Percentiles rank a stretch among this genome's conserved stretches.
Evolutionary conservation across 257 asterid species (phyloP).

Genomic region (Leonotis leonurus): DNA sequence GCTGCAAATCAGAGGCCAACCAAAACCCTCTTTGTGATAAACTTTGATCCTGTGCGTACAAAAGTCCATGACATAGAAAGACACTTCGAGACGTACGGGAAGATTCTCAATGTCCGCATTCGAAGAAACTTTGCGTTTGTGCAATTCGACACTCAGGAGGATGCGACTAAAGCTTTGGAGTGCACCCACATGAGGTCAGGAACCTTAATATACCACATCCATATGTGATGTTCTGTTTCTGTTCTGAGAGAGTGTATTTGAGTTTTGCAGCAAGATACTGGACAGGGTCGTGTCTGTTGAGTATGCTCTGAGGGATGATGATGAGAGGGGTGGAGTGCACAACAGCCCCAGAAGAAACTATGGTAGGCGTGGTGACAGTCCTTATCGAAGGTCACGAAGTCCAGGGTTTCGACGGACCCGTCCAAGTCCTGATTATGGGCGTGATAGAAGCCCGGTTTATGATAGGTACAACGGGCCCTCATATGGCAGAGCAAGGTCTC

Average conservation of each 20-base stretch:
- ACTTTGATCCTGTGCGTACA: conserved; percentile 77
- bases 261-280: conserved; percentile 59
- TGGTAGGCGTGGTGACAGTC: conserved; percentile 51
- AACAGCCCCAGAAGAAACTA: conserved; percentile 58
- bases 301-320: conserved; percentile 88
- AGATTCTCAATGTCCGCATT: conserved; percentile 69
- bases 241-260: conserved; percentile 1
- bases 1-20: conserved; percentile 67
- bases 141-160: conserved; percentile 85
- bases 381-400: conserved; percentile 61
- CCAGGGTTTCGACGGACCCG: conserved; percentile 51
- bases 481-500: conserved; percentile 49
- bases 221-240: neutral
- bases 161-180: conserved; percentile 87
- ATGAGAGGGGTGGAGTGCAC: conserved; percentile 48
- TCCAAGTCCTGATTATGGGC: conserved; percentile 83
- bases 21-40: conserved; percentile 80
- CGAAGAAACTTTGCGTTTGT: conserved; percentile 91
- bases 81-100: conserved; percentile 86
- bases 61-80: conserved; percentile 66
- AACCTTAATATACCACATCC: neutral
- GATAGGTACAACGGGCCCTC: conserved; percentile 56
- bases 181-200: conserved; percentile 85
- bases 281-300: conserved; percentile 93
- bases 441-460: conserved; percentile 56